phyloP scores from a whole-genome alignment of 306 rosid genomes.

The Mucuna pruriens region DNA sequence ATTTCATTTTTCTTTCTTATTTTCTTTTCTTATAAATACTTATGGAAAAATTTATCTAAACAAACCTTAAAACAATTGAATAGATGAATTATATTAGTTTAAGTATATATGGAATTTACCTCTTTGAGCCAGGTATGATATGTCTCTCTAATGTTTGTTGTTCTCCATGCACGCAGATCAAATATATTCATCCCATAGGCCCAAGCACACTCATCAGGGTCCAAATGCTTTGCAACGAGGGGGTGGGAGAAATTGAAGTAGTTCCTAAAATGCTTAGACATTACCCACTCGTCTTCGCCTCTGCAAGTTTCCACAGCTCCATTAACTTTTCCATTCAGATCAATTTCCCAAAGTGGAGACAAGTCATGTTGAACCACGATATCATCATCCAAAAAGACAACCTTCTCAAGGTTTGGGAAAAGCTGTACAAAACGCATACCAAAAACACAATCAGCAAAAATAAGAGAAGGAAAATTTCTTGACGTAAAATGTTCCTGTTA shows the following conservation, averaged over 20 bases:
- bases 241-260: constrained; percentile 98
- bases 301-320: constrained; percentile 98
- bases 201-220: constrained; percentile 99
- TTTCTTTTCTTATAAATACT: too few relatives aligned
- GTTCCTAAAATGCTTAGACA: constrained; percentile 91
- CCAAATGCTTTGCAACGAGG: constrained; percentile 62
- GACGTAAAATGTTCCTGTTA: background rate
- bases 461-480: background rate
- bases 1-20: too few relatives aligned
- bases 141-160: constrained; percentile 73
- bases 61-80: background rate
- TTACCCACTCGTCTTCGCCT: constrained; percentile 98
- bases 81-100: background rate
- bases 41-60: too few relatives aligned
- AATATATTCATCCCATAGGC: constrained; percentile 98
- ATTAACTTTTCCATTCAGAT: constrained; percentile 87
- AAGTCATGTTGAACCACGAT: constrained; percentile 89
- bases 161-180: constrained; percentile 88
- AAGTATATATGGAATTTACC: constrained; percentile 57
- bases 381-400: constrained; percentile 93
- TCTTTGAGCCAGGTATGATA: constrained; percentile 95
- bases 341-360: constrained; percentile 91
- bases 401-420: constrained; percentile 93
- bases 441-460: constrained; percentile 43
- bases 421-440: constrained; percentile 61